A percentile compares a stretch with the other conserved stretches of the same genome.
phyloP scores from a whole-genome alignment of 176 grass and related monocot genomes.

The Alopecurus myosuroides region DNA sequence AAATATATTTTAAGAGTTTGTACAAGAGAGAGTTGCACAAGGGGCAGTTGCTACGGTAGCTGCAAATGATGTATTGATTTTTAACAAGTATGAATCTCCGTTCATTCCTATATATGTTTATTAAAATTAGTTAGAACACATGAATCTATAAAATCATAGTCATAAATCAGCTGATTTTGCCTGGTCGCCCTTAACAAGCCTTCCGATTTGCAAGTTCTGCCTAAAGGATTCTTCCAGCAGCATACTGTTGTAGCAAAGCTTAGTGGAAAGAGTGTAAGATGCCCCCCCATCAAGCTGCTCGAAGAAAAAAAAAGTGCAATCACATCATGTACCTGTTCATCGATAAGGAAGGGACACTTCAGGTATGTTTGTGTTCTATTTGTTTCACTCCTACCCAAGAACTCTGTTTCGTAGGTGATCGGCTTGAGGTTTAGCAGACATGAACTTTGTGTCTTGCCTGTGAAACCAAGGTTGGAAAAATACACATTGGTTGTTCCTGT shows the following conservation, averaged over 20 bases:
- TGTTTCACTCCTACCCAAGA: neutral
- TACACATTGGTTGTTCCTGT: neutral
- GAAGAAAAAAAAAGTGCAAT: conserved; percentile 30
- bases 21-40: neutral
- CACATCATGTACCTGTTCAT: conserved; percentile 84
- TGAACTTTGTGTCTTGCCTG: neutral
- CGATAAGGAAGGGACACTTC: conserved; percentile 89
- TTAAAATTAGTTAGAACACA: neutral
- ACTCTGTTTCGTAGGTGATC: neutral
- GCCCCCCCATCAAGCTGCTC: conserved; percentile 10
- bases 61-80: neutral
- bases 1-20: neutral
- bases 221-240: conserved; percentile 91
- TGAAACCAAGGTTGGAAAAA: conserved; percentile 2
- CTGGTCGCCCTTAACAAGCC: conserved; percentile 84
- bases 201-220: conserved; percentile 93
- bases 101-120: neutral
- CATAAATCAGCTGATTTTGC: conserved; percentile 4
- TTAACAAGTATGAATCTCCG: neutral
- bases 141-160: conserved; percentile 4
- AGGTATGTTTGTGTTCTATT: conserved; percentile 50
- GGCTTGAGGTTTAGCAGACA: neutral
- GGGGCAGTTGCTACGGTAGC: neutral
- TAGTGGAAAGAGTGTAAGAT: conserved; percentile 74
- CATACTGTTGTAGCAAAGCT: conserved; percentile 77